A percentile compares a stretch with the other conserved stretches of the same genome.
Conservation (phyloP, 2,329 filamentous ascomycete genomes). For the Chaetomiaceae sp. region DNA sequence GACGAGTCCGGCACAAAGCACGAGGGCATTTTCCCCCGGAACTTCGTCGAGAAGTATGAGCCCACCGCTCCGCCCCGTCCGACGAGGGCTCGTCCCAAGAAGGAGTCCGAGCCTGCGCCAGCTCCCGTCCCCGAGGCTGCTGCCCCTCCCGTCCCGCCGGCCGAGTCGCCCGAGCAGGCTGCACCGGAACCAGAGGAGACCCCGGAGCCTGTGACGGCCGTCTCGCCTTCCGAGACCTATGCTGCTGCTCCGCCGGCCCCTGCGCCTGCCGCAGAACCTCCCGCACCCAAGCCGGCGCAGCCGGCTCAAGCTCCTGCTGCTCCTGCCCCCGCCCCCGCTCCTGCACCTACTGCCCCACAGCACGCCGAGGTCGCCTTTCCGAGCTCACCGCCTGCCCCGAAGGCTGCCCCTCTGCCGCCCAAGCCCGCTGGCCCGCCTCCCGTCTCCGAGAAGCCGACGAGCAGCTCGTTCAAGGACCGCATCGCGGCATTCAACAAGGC, state of each 20-base stretch:
- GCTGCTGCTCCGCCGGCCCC: constrained; percentile 28
- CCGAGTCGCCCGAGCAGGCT: constrained; percentile 29
- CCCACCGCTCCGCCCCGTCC: constrained; percentile 86
- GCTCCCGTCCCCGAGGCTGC: constrained; percentile 20
- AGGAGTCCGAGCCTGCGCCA: constrained; percentile 43
- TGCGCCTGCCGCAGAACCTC: constrained; percentile 26
- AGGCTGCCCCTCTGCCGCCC: constrained; percentile 31
- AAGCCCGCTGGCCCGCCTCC: constrained; percentile 60
- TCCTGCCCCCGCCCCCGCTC: constrained; percentile 35
- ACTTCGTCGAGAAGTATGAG: constrained; percentile 96
- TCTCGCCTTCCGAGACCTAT: constrained; percentile 26
- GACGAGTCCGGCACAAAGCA: constrained; percentile 69
- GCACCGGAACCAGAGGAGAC: constrained; percentile 27
- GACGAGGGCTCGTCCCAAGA: constrained; percentile 66
- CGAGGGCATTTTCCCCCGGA: constrained; percentile 88
- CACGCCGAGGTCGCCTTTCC: constrained; percentile 29
- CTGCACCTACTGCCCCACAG: constrained; percentile 34
- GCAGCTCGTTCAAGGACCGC: constrained; percentile 83
- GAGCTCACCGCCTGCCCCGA: constrained; percentile 39
- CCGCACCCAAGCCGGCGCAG: constrained; percentile 32
- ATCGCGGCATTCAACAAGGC: constrained; percentile 97
- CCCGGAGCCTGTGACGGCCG: constrained; percentile 22
- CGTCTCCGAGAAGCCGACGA: constrained; percentile 65
- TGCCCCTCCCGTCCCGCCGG: constrained; percentile 22
- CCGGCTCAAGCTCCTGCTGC: constrained; percentile 35